Evolutionary conservation across 306 rosid species (phyloP), one percentile per base, ranked within the genome.

Genomic region (Medicago lupulina): DNA sequence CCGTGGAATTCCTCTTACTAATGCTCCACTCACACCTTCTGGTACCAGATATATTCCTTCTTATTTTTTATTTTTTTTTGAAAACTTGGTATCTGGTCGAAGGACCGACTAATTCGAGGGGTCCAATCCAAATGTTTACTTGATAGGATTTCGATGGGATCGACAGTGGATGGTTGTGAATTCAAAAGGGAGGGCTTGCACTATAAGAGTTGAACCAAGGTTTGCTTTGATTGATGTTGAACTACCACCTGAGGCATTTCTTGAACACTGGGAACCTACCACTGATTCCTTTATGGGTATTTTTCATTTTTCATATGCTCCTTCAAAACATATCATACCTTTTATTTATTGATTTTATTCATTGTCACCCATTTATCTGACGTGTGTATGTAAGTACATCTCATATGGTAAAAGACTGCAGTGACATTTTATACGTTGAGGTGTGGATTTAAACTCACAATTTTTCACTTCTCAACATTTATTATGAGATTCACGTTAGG

Each of bases 81-180:
- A 28, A 12, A 23, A 28, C 31, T 3, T 28, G 31, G n/a, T n/a
- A n/a, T n/a, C n/a, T n/a, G n/a, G n/a, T n/a, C n/a, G n/a, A n/a
- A n/a, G n/a, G 31, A 28, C 31, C 4, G 31, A 28, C 31, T 28
- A 28, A 28, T 28, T 4, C 4, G 31, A 28, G 31, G 31, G 4
- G 31, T 3, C 4, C 31, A 28, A 28, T 28, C 31, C 28, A 23
- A 23, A 2, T 71, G 4, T 15, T n/a, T 23, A n/a, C 16, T 5
- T 79, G 17, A 6, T 74, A 94, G 98, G 98, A 72, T 71, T 92
- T 82, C 76, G 80, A 69, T 94, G 96, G 96, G 98, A 92, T 77
- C 84, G 98, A 16, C 88, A 94, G 18, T 94, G 97, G 98, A 9
- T 94, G 82, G 84, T 94, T 25, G 90, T 94, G 59, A 94, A 89